Percentiles rank a stretch among this genome's conserved stretches.
These are phyloP conservation scores for Sesbania bispinosa DNA, from an alignment of 306 rosid genomes.

Conservation along the genomic window DNA sequence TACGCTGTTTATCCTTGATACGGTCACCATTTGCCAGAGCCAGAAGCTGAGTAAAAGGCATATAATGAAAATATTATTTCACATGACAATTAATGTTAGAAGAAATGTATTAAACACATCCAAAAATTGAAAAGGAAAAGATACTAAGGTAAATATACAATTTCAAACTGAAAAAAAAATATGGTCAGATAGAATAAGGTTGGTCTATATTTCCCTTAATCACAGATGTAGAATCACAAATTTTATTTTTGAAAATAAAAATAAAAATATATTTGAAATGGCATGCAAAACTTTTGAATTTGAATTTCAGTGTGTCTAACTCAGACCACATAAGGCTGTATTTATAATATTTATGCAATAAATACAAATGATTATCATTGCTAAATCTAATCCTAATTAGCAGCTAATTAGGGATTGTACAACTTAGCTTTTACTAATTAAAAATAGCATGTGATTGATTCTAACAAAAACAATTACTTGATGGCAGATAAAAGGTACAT, in stretches of 20 bases:
- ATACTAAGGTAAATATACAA: neutral
- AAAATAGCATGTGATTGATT: too few species aligned
- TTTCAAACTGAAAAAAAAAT: neutral
- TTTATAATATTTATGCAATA: too few species aligned
- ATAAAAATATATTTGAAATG: neutral
- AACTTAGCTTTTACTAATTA: too few species aligned
- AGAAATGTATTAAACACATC: slow-evolving; percentile 8
- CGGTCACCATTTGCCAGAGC: slow-evolving; percentile 92
- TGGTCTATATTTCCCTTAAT: neutral
- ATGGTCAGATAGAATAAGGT: neutral
- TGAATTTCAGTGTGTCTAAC: too few species aligned
- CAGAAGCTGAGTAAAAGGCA: slow-evolving; percentile 54
- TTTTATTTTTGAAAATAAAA: neutral
- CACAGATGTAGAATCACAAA: neutral
- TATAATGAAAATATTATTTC: neutral
- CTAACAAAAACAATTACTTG: slow-evolving; percentile 7
- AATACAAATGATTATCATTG: too few species aligned
- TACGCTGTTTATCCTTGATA: slow-evolving; percentile 83
- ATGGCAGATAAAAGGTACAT: slow-evolving; percentile 20
- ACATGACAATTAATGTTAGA: neutral
- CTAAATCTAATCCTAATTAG: too few species aligned
- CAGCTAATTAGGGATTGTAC: too few species aligned
- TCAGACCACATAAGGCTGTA: too few species aligned
- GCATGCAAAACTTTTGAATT: too few species aligned
- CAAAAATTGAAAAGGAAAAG: neutral